Evolutionary conservation across 1,284 basidiomycete species (phyloP).

Genomic region (Trametes versicolor): DNA sequence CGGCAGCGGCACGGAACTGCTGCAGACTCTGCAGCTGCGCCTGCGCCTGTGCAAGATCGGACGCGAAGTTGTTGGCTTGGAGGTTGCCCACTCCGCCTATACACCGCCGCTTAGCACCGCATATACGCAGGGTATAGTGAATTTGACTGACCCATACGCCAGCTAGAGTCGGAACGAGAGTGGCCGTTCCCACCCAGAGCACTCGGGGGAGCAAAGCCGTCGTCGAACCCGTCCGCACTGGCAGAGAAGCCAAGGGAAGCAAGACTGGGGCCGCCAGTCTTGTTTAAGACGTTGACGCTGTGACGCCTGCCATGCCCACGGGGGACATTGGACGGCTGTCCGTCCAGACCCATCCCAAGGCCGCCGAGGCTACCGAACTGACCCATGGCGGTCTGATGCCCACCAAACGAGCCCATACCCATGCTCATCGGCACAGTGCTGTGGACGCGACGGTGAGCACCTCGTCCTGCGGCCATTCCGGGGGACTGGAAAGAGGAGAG

Average conservation of each 20-base stretch:
- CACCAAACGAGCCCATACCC: conserved; percentile 53
- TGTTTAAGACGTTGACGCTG: conserved; percentile 93
- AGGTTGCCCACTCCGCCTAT: conserved; percentile 77
- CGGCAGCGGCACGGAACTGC: conserved; percentile 96
- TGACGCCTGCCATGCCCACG: conserved; percentile 93
- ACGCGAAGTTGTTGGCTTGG: conserved; percentile 70
- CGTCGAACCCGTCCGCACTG: conserved; percentile 76
- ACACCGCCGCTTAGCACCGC: conserved; percentile 31
- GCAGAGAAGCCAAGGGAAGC: conserved; percentile 68
- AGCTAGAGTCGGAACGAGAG: conserved; percentile 82
- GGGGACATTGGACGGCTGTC: conserved; percentile 70
- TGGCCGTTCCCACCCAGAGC: conserved; percentile 77
- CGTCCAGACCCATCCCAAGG: conserved; percentile 70
- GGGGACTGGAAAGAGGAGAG: conserved; percentile 72
- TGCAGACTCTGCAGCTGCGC: conserved; percentile 96
- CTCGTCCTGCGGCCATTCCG: conserved; percentile 72
- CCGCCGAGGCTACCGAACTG: conserved; percentile 70
- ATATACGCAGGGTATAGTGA: conserved; percentile 11
- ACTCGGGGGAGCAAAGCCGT: conserved; percentile 70
- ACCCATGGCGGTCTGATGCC: conserved; percentile 69
- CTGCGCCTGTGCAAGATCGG: conserved; percentile 94
- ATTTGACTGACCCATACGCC: conserved; percentile 82
- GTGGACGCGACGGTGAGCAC: conserved; percentile 88
- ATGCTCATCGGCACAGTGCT: conserved; percentile 80
- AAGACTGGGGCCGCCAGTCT: conserved; percentile 55